These are phyloP conservation scores for Telfairia occidentalis DNA, from an alignment of 331 rosid species.

Conservation along the genomic window DNA sequence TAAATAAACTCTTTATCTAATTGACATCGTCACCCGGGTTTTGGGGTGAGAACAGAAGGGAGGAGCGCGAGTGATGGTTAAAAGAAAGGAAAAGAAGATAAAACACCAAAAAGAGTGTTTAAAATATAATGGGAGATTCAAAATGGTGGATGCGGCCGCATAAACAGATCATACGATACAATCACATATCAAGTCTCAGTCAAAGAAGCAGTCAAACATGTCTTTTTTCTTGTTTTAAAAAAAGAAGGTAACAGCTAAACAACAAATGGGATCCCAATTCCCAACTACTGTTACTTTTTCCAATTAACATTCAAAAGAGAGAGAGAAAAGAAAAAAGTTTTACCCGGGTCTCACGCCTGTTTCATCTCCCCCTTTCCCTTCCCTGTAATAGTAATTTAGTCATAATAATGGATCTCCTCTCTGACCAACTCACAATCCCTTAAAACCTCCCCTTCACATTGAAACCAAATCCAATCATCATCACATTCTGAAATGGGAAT, in stretches of 20 bases:
- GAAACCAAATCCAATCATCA: background rate
- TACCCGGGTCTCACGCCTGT: constrained; percentile 22
- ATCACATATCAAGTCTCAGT: background rate
- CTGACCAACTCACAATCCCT: too few species aligned
- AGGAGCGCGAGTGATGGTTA: too few species aligned
- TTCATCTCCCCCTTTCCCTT: background rate
- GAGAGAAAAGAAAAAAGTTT: constrained; percentile 11
- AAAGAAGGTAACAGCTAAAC: background rate
- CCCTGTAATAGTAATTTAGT: background rate
- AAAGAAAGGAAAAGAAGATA: too few species aligned
- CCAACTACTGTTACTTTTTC: constrained; percentile 12
- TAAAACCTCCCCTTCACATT: background rate
- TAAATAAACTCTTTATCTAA: too few species aligned
- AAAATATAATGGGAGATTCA: background rate
- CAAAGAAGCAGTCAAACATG: background rate
- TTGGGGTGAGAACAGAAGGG: too few species aligned
- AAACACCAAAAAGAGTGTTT: too few species aligned
- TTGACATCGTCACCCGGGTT: too few species aligned
- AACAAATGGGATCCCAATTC: constrained; percentile 9
- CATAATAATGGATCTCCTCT: too few species aligned
- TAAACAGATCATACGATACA: background rate
- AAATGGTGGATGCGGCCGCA: constrained; percentile 2
- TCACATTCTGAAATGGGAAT: background rate
- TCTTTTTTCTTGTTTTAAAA: background rate
- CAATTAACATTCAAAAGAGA: background rate